Percentiles rank a stretch among this genome's conserved stretches.
Conservation (phyloP, 352 stramenopile species). For the Globisporangium ultimum region DNA sequence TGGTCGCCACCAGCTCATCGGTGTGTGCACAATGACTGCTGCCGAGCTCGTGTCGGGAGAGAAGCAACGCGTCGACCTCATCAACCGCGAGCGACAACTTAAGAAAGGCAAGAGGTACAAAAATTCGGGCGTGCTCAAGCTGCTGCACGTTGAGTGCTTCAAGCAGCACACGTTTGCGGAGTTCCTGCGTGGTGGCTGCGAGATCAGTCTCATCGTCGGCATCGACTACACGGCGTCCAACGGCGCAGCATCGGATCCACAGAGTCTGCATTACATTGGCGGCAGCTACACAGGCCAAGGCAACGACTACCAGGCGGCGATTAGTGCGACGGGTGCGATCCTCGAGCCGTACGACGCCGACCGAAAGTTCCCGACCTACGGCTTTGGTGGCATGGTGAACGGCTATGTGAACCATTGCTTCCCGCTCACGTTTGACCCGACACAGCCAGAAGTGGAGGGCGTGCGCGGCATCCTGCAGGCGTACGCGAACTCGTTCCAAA, state of each 20-base stretch:
- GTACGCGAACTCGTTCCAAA: constrained; percentile 66
- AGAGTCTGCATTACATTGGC: constrained; percentile 63
- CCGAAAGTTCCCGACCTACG: constrained; percentile 72
- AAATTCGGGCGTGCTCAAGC: constrained; percentile 60
- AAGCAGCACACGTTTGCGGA: constrained; percentile 72
- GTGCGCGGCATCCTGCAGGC: constrained; percentile 51
- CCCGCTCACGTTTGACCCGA: constrained; percentile 21
- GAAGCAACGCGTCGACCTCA: constrained; percentile 41
- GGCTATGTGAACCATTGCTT: constrained; percentile 68
- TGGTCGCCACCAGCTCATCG: constrained; percentile 69
- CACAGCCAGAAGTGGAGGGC: constrained; percentile 59
- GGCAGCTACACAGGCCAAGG: constrained; percentile 43
- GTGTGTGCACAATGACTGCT: constrained; percentile 43
- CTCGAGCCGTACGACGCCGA: constrained; percentile 79
- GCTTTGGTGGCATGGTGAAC: constrained; percentile 73
- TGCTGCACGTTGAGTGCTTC: constrained; percentile 58
- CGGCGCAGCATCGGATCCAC: constrained; percentile 36
- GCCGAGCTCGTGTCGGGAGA: constrained; percentile 60
- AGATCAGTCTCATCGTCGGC: constrained; percentile 75
- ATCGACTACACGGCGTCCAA: constrained; percentile 85
- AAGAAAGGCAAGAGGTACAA: constrained; percentile 75
- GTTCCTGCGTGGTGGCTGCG: constrained; percentile 61
- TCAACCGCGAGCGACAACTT: constrained; percentile 61
- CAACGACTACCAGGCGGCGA: constrained; percentile 82
- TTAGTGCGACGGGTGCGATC: constrained; percentile 60